A percentile compares a stretch with the other conserved stretches of the same genome.
Evolutionary conservation across 495 filamentous ascomycete species (phyloP).

Genomic region (Hypoxylon crocopeplum): DNA sequence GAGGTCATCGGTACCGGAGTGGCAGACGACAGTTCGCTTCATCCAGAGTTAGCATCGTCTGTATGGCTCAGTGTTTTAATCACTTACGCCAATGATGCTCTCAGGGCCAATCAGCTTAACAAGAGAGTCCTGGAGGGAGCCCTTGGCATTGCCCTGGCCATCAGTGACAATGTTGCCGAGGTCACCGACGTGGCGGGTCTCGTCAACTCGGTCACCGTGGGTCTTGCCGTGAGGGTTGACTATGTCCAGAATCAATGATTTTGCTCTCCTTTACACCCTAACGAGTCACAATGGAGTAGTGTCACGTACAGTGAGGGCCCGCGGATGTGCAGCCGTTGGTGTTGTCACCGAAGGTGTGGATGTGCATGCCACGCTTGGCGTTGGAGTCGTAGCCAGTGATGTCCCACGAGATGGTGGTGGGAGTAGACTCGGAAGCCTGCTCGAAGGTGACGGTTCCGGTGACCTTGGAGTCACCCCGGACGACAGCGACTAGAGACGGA

Average conservation of each 20-base stretch:
- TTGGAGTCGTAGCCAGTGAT: conserved; percentile 93
- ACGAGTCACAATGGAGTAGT: neutral
- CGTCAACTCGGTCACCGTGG: conserved; percentile 86
- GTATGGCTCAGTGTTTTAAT: neutral
- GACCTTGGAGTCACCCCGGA: conserved; percentile 97
- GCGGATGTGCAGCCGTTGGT: conserved; percentile 99
- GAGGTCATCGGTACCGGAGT: conserved; percentile 94
- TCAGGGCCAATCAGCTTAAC: conserved; percentile 95
- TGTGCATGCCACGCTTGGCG: conserved; percentile 95
- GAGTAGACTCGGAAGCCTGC: conserved; percentile 78
- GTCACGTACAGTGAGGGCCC: conserved; percentile 86
- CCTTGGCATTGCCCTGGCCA: conserved; percentile 83
- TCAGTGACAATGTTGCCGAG: conserved; percentile 97
- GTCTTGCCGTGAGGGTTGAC: conserved; percentile 94
- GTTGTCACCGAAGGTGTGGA: conserved; percentile 99
- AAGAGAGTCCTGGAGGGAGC: conserved; percentile 74
- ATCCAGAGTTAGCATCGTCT: conserved; percentile 7
- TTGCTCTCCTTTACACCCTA: neutral
- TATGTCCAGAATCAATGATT: conserved; percentile 44
- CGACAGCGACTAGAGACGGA: conserved; percentile 75
- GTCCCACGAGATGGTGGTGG: conserved; percentile 89
- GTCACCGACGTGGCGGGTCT: conserved; percentile 92
- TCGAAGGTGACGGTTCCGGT: conserved; percentile 92
- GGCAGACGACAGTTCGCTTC: conserved; percentile 92
- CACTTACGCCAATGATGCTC: conserved; percentile 91